These are phyloP conservation scores for Aspergillus ibericus DNA, from an alignment of 2,329 filamentous ascomycete species.

Conservation along the genomic window DNA sequence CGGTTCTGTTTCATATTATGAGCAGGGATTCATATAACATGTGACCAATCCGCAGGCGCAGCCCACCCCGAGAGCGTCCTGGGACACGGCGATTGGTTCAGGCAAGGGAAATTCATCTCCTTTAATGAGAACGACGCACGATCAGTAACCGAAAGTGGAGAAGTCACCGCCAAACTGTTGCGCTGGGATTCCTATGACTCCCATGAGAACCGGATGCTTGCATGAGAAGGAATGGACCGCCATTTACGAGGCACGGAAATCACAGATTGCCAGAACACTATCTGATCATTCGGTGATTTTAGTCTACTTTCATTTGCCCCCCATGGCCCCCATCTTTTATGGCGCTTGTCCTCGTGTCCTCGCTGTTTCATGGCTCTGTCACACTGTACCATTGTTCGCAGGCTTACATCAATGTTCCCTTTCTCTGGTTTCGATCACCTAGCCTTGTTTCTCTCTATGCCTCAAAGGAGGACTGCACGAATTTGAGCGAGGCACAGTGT, in stretches of 20 bases:
- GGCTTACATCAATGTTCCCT: neutral
- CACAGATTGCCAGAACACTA: conserved; percentile 13
- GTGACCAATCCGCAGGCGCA: conserved; percentile 11
- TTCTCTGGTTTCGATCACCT: neutral
- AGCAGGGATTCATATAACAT: conserved; percentile 9
- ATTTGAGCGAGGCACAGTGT: neutral
- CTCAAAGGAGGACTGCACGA: neutral
- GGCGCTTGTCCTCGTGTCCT: neutral
- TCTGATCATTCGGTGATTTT: conserved; percentile 12
- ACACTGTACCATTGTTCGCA: neutral
- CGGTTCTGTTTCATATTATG: conserved; percentile 17
- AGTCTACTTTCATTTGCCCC: neutral
- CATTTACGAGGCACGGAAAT: conserved; percentile 3
- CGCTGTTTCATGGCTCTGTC: neutral
- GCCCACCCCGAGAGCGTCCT: neutral
- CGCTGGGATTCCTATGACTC: conserved; percentile 9
- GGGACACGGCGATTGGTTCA: conserved; percentile 14
- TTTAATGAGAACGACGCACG: conserved; percentile 1
- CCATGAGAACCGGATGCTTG: conserved; percentile 25
- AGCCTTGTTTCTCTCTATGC: neutral
- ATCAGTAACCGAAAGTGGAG: conserved; percentile 12
- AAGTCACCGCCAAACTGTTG: conserved; percentile 13
- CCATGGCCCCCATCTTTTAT: neutral
- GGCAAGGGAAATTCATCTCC: neutral
- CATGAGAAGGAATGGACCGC: conserved; percentile 16